Base-by-base conservation (phyloP, 225 moss, liverwort and hornwort genomes). In the Straminergon stramineum region DNA sequence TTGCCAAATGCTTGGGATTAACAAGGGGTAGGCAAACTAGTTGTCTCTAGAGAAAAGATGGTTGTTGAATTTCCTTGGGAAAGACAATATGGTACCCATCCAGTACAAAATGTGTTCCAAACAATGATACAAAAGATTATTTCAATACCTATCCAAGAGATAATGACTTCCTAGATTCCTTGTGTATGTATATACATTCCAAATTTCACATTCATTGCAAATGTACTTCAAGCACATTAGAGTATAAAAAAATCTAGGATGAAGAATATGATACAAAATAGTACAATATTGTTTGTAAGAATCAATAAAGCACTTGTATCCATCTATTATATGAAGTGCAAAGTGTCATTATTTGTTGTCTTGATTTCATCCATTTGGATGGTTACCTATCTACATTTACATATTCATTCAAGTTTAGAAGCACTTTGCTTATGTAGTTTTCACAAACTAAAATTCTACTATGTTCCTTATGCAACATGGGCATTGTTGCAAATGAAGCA, bases 261-360 rank as follows among this genome's bases (percentile, higher is more conserved):
- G 13, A 51, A 75, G 5, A 51, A 51, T 75, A 75, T 51, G 4
- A 75, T 32, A 51, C 1, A 75, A 75, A 18, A 4, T 48, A 51
- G 11, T 51, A 31, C 11, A 51, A 51, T 52, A 51, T 32, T 75
- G 19, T 75, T 75, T 75, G 7, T 32, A 75, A 31, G 48, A 17
- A 16, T 75, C 4, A 51, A 51, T 4, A 13, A 31, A 51, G 32
- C 31, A 31, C 18, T 75, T 45, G 31, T 31, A 31, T 75, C 11
- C 7, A 26, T 17, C 19, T 12, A 75, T 12, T 51, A 32, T 51
- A 75, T 20, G 32, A 32, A 51, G 32, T 32, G 11, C 11, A 32
- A 0, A 0, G 1, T 75, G 8, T 52, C 21, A 52, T 5, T 2
- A 32, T 32, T 0, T 52, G 1, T 12, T 75, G 31, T 31, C 31